Conservation (phyloP, 2,329 filamentous ascomycete genomes). For the Samsoniella hepiali region DNA sequence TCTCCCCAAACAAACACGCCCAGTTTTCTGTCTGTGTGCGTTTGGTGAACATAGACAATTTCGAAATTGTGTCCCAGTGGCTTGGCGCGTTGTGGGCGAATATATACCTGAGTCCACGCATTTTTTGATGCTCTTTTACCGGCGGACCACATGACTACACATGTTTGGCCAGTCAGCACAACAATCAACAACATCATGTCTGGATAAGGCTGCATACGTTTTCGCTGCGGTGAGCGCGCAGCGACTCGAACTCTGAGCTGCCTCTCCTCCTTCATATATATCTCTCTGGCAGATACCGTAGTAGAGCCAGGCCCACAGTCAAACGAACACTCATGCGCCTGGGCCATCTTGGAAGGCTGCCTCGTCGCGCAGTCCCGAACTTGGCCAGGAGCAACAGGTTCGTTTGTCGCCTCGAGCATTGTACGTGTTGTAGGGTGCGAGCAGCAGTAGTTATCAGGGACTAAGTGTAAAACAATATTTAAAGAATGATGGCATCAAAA, state of each 20-base stretch:
- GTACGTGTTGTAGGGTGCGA: neutral
- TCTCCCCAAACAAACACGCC: slow-evolving; percentile 25
- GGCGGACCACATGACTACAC: neutral
- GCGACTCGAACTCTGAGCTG: neutral
- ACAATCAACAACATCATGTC: neutral
- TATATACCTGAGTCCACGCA: neutral
- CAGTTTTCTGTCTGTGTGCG: slow-evolving; percentile 1
- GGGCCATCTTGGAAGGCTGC: neutral
- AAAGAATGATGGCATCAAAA: neutral
- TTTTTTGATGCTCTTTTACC: neutral
- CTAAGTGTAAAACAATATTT: neutral
- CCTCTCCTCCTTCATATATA: neutral
- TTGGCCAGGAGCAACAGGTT: neutral
- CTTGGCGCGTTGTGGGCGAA: neutral
- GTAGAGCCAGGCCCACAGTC: neutral
- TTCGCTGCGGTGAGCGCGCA: too few relatives aligned
- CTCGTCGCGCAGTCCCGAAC: neutral
- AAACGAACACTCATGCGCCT: neutral
- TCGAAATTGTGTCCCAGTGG: slow-evolving; percentile 16
- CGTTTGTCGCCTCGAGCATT: neutral
- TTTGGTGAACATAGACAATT: slow-evolving; percentile 19
- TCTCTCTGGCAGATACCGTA: neutral
- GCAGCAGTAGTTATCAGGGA: neutral
- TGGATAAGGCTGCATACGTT: neutral
- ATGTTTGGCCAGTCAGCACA: neutral